These are phyloP conservation scores for Lizonia empirigonia DNA, from an alignment of 2,329 filamentous ascomycete genomes.

Conservation along the genomic window DNA sequence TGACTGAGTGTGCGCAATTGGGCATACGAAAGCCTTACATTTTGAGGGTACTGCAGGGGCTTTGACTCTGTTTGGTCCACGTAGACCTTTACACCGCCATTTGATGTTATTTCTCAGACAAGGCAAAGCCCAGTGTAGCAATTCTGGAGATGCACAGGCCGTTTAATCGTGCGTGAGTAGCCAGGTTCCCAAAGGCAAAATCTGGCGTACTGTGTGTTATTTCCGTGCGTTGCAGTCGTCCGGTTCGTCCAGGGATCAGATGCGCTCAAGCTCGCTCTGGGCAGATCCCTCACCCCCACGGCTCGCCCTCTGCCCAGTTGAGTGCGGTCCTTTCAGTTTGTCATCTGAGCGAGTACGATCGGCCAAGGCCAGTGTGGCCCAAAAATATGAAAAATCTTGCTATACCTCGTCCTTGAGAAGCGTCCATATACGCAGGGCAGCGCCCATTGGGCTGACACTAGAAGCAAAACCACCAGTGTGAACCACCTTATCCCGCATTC, in stretches of 20 bases:
- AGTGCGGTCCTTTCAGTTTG: not conserved
- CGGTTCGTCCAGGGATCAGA: not conserved
- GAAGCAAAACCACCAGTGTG: not conserved
- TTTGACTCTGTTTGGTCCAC: slow-evolving; percentile 10
- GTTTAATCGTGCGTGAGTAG: not conserved
- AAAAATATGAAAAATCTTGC: not conserved
- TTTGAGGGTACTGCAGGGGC: slow-evolving; percentile 16
- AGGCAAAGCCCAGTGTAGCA: not conserved
- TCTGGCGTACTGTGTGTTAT: not conserved
- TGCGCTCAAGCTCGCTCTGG: not conserved
- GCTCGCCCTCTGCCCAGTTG: not conserved
- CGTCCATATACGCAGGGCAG: slow-evolving; percentile 3
- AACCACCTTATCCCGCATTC: slow-evolving; percentile 1
- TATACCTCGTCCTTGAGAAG: not conserved
- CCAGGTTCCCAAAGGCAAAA: not conserved
- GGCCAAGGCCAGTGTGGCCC: not conserved
- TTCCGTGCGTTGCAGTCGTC: not conserved
- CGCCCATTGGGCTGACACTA: not conserved
- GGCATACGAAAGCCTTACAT: slow-evolving; percentile 6
- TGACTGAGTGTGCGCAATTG: not conserved
- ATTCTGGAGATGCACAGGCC: not conserved
- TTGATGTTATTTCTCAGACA: not conserved
- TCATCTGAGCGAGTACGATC: not conserved
- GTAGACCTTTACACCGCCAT: slow-evolving; percentile 17
- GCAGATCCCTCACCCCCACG: not conserved